Evolutionary conservation across 2,329 filamentous ascomycete species (phyloP).

Genomic region (Phaeosphaeriaceae sp.): DNA sequence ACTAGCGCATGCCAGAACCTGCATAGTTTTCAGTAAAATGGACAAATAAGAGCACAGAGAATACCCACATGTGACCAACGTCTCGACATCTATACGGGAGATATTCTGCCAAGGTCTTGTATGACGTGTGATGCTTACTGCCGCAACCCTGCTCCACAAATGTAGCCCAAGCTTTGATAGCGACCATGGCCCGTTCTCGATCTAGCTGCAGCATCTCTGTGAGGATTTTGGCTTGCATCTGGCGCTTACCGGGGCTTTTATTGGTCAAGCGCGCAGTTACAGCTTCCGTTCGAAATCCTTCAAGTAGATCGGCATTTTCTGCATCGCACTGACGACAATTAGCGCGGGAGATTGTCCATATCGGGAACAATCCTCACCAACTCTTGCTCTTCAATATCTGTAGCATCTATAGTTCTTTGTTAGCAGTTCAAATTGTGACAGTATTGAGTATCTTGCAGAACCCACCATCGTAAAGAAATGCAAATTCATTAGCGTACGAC

Average conservation of each 20-base stretch:
- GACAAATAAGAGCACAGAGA: too few species aligned
- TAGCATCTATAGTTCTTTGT: too few species aligned
- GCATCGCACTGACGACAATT: too few species aligned
- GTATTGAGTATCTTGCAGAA: too few species aligned
- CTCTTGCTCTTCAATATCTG: too few species aligned
- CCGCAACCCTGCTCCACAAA: conserved; percentile 17
- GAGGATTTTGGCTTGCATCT: conserved; percentile 21
- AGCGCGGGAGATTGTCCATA: too few species aligned
- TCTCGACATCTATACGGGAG: conserved; percentile 19
- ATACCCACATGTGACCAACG: conserved; percentile 25
- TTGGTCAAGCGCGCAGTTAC: too few species aligned
- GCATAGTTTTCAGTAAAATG: too few species aligned
- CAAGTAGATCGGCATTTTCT: too few species aligned
- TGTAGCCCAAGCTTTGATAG: conserved; percentile 23
- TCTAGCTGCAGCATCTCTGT: conserved; percentile 24
- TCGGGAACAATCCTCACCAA: too few species aligned
- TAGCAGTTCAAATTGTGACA: too few species aligned
- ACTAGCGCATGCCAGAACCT: conserved; percentile 47
- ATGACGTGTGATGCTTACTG: conserved; percentile 2
- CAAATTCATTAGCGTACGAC: conserved; percentile 51
- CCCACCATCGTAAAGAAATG: conserved; percentile 50
- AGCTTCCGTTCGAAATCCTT: too few species aligned
- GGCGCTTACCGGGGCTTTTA: conserved; percentile 7
- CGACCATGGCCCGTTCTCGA: conserved; percentile 8
- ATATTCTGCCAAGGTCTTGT: conserved; percentile 23